phyloP scores from a whole-genome alignment of 805 yeast genomes.

The Teunomyces tritomae region DNA sequence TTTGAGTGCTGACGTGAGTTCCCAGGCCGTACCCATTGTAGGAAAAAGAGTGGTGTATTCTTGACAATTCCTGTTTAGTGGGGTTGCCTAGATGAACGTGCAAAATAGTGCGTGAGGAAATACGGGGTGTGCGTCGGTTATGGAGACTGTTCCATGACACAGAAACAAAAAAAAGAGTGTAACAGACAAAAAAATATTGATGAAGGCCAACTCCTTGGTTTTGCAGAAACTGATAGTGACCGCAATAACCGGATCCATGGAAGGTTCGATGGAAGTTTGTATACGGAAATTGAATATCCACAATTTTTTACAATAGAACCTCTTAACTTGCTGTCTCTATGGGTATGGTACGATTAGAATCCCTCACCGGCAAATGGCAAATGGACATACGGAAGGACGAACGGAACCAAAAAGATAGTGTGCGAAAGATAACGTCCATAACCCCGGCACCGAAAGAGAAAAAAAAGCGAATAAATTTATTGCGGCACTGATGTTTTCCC shows the following conservation, averaged over 20 bases:
- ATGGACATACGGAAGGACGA: conserved; percentile 4
- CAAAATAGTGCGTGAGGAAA: neutral
- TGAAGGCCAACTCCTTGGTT: neutral
- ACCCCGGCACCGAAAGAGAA: neutral
- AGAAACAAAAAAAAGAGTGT: neutral
- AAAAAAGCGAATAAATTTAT: neutral
- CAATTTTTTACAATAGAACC: too few relatives aligned
- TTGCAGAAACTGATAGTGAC: too few relatives aligned
- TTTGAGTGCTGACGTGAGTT: conserved; percentile 47
- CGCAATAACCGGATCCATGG: too few relatives aligned
- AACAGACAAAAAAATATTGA: neutral
- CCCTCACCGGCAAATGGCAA: neutral
- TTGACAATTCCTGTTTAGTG: neutral
- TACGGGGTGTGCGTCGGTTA: conserved; percentile 1
- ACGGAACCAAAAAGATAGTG: neutral
- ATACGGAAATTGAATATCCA: too few relatives aligned
- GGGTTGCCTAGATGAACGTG: conserved; percentile 1
- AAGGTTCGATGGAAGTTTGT: too few relatives aligned
- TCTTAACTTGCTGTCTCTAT: too few relatives aligned
- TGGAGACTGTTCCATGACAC: neutral
- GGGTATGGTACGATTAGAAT: neutral
- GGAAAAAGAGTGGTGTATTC: conserved; percentile 1
- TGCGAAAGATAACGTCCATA: neutral
- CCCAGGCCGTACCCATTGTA: conserved; percentile 47
- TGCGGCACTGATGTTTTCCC: conserved; percentile 1